phyloP scores from a whole-genome alignment of 352 stramenopile genomes.

The Phytophthora rubi region DNA sequence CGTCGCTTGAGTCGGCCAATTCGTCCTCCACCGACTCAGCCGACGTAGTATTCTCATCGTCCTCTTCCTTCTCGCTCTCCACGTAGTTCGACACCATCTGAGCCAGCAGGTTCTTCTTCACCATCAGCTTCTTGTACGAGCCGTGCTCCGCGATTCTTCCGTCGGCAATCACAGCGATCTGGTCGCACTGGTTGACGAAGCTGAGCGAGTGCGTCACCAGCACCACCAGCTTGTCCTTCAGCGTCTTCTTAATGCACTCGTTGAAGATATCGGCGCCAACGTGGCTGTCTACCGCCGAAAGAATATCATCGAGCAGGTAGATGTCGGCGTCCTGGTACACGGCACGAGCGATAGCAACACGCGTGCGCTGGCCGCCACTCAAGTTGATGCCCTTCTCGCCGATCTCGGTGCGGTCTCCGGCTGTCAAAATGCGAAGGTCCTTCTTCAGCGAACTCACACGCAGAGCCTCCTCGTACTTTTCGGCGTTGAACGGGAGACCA shows the following conservation, averaged over 20 bases:
- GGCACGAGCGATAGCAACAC: conserved; percentile 93
- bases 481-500: conserved; percentile 66
- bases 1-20: conserved; percentile 33
- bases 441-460: conserved; percentile 58
- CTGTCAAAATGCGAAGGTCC: conserved; percentile 54
- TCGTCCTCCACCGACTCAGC: conserved; percentile 31
- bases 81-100: conserved; percentile 75
- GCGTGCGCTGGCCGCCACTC: conserved; percentile 94
- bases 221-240: conserved; percentile 90
- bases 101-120: conserved; percentile 54
- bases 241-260: conserved; percentile 90
- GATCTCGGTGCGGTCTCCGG: conserved; percentile 97
- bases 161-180: conserved; percentile 55
- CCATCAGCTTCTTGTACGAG: conserved; percentile 66
- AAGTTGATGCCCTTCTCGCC: conserved; percentile 98
- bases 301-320: conserved; percentile 96
- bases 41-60: conserved; percentile 35
- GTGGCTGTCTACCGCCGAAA: conserved; percentile 97
- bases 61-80: conserved; percentile 64
- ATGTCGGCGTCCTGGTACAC: conserved; percentile 96
- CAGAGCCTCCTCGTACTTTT: conserved; percentile 60
- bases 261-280: conserved; percentile 95
- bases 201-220: conserved; percentile 91
- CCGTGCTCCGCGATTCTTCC: conserved; percentile 59
- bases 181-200: conserved; percentile 55